These are phyloP conservation scores for Eucalyptus fibrosa DNA, from an alignment of 345 rosid genomes.

Conservation along the genomic window DNA sequence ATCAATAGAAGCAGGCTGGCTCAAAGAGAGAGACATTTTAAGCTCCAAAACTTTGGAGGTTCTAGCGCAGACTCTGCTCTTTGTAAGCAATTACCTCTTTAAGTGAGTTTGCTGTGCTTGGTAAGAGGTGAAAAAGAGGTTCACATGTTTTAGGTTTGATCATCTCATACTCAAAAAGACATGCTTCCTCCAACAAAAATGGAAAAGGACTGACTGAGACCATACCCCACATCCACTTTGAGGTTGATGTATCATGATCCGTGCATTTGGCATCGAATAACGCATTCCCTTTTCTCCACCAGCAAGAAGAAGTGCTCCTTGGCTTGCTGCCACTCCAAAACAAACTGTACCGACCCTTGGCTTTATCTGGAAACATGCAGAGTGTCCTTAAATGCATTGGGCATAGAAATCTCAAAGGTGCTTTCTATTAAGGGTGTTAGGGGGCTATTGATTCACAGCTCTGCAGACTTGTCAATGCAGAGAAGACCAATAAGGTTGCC, in stretches of 20 bases:
- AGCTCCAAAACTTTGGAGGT: neutral
- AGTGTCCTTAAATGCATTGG: neutral
- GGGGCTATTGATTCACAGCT: neutral
- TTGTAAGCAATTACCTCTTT: neutral
- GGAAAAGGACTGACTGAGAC: neutral
- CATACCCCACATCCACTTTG: slow-evolving; percentile 89
- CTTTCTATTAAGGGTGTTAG: neutral
- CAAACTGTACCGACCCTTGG: slow-evolving; percentile 93
- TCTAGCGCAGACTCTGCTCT: neutral
- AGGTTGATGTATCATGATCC: slow-evolving; percentile 91
- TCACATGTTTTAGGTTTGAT: neutral
- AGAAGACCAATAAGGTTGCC: neutral
- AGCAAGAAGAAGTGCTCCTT: slow-evolving; percentile 87
- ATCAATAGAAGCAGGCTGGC: neutral
- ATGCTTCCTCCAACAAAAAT: neutral
- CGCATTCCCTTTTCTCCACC: slow-evolving; percentile 99
- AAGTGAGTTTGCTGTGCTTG: neutral
- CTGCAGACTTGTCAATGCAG: neutral
- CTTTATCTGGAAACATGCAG: slow-evolving; percentile 46
- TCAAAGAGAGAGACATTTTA: neutral
- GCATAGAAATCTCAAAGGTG: neutral
- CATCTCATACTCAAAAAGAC: neutral
- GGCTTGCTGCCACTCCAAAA: slow-evolving; percentile 95
- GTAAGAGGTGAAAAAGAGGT: neutral
- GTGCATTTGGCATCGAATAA: slow-evolving; percentile 91